Conservation (phyloP, 169 alveolate genomes). For the Plasmodium berghei region DNA sequence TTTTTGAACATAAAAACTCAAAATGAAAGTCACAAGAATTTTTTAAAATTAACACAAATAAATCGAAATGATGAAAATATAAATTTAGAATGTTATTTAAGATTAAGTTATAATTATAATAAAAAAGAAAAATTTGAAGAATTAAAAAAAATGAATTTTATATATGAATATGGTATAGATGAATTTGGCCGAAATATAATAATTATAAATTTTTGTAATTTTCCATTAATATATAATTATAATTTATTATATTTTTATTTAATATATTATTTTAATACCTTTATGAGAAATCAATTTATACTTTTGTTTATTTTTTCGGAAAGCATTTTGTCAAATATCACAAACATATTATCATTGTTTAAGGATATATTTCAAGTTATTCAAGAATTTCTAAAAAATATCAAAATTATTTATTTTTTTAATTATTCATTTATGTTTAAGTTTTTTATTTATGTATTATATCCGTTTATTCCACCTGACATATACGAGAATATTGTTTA, state of each 20-base stretch:
- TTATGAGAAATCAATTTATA: slow-evolving; percentile 57
- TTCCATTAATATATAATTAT: slow-evolving; percentile 34
- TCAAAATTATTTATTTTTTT: slow-evolving; percentile 42
- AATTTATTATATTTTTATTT: slow-evolving; percentile 29
- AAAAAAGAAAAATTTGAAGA: slow-evolving; percentile 33
- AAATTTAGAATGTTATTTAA: slow-evolving; percentile 32
- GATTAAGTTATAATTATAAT: slow-evolving; percentile 42
- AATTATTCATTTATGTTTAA: slow-evolving; percentile 49
- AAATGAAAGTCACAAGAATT: slow-evolving; percentile 37
- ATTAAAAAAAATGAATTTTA: slow-evolving; percentile 19
- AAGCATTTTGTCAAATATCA: slow-evolving; percentile 18
- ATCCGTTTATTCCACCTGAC: slow-evolving; percentile 52
- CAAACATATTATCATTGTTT: slow-evolving; percentile 47
- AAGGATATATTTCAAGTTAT: slow-evolving; percentile 47
- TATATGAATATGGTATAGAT: slow-evolving; percentile 48
- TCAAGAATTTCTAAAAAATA: slow-evolving; percentile 30
- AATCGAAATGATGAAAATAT: slow-evolving; percentile 29
- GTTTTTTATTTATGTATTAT: slow-evolving; percentile 35
- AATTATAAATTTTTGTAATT: slow-evolving; percentile 34
- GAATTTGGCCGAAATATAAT: slow-evolving; percentile 31
- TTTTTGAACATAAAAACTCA: slow-evolving; percentile 20
- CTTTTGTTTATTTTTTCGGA: slow-evolving; percentile 43
- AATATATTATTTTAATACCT: slow-evolving; percentile 30
- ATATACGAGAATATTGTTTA: slow-evolving; percentile 33
- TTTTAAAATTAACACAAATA: slow-evolving; percentile 14